A percentile compares a stretch with the other conserved stretches of the same genome.
Conservation (phyloP, 2,329 filamentous ascomycete genomes). For the Capronia americana region DNA sequence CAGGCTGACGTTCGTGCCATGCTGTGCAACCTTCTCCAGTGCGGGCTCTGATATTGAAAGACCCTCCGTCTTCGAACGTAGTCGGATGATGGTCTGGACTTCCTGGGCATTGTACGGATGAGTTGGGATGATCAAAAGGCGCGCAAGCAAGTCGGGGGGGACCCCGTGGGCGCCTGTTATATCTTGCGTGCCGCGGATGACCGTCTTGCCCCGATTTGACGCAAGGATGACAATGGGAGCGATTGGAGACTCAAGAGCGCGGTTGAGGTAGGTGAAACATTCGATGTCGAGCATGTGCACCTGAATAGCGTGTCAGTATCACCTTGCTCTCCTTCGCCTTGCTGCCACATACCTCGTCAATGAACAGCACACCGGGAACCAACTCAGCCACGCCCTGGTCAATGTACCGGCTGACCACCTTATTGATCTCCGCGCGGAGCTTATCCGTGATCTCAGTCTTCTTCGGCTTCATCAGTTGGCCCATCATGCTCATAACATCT, state of each 20-base stretch:
- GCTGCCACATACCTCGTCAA: conserved; percentile 77
- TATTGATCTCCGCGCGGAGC: conserved; percentile 94
- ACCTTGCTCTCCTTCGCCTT: conserved; percentile 7
- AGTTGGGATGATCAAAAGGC: conserved; percentile 94
- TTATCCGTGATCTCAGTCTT: conserved; percentile 99
- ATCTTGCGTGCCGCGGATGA: conserved; percentile 82
- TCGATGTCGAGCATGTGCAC: conserved; percentile 99
- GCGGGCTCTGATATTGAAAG: conserved; percentile 81
- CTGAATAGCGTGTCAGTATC: conserved; percentile 54
- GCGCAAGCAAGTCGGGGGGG: conserved; percentile 88
- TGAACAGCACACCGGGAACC: conserved; percentile 97
- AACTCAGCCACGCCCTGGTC: conserved; percentile 97
- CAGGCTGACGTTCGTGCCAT: conserved; percentile 87
- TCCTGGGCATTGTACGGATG: conserved; percentile 86
- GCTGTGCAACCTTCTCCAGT: conserved; percentile 82
- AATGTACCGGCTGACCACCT: conserved; percentile 98
- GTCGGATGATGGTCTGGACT: conserved; percentile 88
- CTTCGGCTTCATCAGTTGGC: conserved; percentile 98
- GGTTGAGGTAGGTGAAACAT: conserved; percentile 98
- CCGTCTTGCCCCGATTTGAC: conserved; percentile 92
- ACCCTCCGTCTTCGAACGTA: conserved; percentile 81
- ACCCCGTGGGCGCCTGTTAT: conserved; percentile 89
- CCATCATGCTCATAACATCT: conserved; percentile 99
- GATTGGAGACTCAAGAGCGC: conserved; percentile 92
- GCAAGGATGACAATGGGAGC: conserved; percentile 97